phyloP scores from a whole-genome alignment of 208 protist genomes.

The Leishmania gerbilli region DNA sequence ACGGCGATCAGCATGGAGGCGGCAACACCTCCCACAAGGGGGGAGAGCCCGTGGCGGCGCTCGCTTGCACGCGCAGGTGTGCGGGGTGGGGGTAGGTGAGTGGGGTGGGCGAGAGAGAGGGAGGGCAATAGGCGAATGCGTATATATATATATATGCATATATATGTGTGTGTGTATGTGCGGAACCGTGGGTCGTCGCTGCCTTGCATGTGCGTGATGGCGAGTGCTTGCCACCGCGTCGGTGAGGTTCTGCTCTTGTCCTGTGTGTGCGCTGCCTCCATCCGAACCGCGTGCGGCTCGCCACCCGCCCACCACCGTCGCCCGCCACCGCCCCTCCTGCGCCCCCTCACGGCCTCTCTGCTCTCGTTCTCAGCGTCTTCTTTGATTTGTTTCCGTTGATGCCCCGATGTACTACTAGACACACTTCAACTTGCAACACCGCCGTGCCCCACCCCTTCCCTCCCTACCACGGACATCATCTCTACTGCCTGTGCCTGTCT shows the following conservation, averaged over 20 bases:
- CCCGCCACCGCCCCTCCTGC: too few relatives aligned
- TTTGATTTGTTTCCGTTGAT: too few relatives aligned
- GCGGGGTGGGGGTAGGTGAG: too few relatives aligned
- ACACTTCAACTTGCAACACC: neutral
- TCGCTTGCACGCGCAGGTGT: neutral
- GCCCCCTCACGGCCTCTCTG: neutral
- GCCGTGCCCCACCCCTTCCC: too few relatives aligned
- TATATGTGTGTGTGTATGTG: neutral
- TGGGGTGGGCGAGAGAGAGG: too few relatives aligned
- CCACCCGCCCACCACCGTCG: too few relatives aligned
- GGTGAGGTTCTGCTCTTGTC: neutral
- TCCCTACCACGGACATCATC: neutral
- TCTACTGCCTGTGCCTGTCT: neutral
- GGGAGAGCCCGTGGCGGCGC: neutral
- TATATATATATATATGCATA: too few relatives aligned
- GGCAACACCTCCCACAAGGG: neutral
- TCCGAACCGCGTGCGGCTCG: neutral
- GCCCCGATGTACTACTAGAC: neutral
- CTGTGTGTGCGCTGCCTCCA: neutral
- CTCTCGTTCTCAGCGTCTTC: neutral
- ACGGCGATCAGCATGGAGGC: neutral
- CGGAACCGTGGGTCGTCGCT: neutral
- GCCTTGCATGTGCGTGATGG: neutral
- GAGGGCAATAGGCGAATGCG: too few relatives aligned
- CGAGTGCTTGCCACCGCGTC: neutral